These are phyloP conservation scores for Saccharomycopsis schoenii DNA, from an alignment of 805 yeast species.

Conservation along the genomic window DNA sequence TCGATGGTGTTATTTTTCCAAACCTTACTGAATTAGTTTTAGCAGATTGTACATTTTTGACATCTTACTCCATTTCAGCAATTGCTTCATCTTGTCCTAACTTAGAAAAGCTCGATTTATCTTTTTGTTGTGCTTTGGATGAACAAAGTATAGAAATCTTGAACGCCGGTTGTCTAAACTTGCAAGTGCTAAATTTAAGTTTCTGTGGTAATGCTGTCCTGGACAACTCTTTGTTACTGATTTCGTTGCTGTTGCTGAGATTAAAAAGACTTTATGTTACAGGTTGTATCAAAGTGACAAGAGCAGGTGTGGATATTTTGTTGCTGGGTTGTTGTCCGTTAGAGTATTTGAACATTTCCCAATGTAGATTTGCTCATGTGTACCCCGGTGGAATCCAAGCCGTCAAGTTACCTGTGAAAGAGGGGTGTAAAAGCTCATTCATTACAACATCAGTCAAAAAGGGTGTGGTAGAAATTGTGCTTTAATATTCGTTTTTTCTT, in stretches of 20 bases:
- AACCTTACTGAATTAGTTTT: conserved; percentile 42
- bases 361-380: conserved; percentile 59
- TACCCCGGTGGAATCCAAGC: conserved; percentile 55
- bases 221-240: conserved; percentile 53
- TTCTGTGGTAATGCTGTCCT: conserved; percentile 78
- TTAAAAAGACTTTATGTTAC: conserved; percentile 42
- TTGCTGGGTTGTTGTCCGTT: conserved; percentile 46
- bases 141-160: conserved; percentile 60
- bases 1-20: conserved; percentile 41
- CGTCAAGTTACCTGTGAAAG: conserved; percentile 38
- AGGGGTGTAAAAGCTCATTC: conserved; percentile 47
- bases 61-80: conserved; percentile 53
- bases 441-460: conserved; percentile 42
- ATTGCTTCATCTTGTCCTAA: conserved; percentile 53
- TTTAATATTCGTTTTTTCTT: conserved; percentile 24
- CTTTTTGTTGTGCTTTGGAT: conserved; percentile 67
- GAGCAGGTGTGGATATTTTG: conserved; percentile 66
- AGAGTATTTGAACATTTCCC: conserved; percentile 49
- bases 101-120: conserved; percentile 47
- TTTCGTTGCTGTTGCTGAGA: conserved; percentile 43
- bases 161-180: conserved; percentile 52
- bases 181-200: conserved; percentile 46
- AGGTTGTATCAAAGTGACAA: conserved; percentile 69
- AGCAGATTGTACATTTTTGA: conserved; percentile 65
- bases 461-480: conserved; percentile 47